Percentiles rank a stretch among this genome's conserved stretches.
Evolutionary conservation across 2,329 filamentous ascomycete genomes (phyloP).

Genomic region (Fusarium beomiforme): DNA sequence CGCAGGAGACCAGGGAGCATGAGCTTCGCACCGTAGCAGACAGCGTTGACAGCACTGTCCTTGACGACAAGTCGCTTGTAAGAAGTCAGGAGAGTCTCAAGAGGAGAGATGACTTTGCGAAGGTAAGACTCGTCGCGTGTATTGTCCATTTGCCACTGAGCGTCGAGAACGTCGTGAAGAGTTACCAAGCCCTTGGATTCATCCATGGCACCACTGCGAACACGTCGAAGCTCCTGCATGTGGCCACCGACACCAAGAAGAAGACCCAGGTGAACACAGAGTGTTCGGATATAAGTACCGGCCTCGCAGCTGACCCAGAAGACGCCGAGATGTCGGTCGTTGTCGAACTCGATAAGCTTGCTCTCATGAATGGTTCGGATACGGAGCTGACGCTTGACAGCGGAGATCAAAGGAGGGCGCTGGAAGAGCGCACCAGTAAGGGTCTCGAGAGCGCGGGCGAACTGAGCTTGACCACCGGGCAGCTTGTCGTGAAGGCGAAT

Average conservation of each 20-base stretch:
- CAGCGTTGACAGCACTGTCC: conserved; percentile 83
- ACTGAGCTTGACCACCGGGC: conserved; percentile 90
- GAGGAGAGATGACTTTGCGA: conserved; percentile 87
- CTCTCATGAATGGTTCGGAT: conserved; percentile 98
- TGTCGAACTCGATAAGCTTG: conserved; percentile 97
- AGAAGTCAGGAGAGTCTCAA: conserved; percentile 89
- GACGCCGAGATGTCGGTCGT: conserved; percentile 94
- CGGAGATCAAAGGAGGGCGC: conserved; percentile 94
- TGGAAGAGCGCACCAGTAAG: conserved; percentile 93
- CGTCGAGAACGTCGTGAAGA: conserved; percentile 86
- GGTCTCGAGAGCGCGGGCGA: conserved; percentile 92
- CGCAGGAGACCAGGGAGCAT: conserved; percentile 97
- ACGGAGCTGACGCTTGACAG: conserved; percentile 98
- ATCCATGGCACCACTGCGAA: conserved; percentile 93
- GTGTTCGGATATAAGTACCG: conserved; percentile 97
- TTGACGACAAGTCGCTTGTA: conserved; percentile 99
- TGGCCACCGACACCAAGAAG: conserved; percentile 86
- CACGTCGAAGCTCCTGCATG: conserved; percentile 97
- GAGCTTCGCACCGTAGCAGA: conserved; percentile 98
- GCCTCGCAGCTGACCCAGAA: conserved; percentile 99
- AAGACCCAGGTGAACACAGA: conserved; percentile 91
- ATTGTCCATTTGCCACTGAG: conserved; percentile 96
- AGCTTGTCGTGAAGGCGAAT: conserved; percentile 96
- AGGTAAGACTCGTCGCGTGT: conserved; percentile 93
- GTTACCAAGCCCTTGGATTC: conserved; percentile 91